Base-by-base conservation (phyloP, 2,329 filamentous ascomycete species). In the Trichoderma hamatum region DNA sequence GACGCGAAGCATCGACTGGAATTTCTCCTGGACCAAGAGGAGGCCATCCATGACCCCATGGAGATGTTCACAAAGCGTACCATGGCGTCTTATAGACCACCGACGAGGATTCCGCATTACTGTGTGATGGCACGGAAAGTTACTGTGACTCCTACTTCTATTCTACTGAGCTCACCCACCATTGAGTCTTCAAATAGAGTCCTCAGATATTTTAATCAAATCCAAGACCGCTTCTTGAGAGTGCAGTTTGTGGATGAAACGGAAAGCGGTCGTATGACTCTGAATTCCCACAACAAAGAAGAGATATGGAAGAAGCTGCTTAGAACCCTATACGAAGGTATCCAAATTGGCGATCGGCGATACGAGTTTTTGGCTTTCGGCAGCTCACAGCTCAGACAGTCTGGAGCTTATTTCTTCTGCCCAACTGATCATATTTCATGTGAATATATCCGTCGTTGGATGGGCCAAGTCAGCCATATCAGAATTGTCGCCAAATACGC, bases 301-400 rank as follows among this genome's bases (percentile, higher is more conserved):
- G 87, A 92, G 67, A 77, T 97, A 0, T 97, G 92, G 78, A 88
- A 88, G 30, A 87, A 93, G 14, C 85, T 97, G 24, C 88, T 88
- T 71, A 86, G 90, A 59, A 87, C 90, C 0, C 82, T 98, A 75
- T 84, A 82, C 55, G 87, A 96, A 67, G 96, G 96, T 0, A 95
- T 99, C 72, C 84, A 84, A 0, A 89, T 99, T 61, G 96, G 93
- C 5, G 92, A 90, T 71, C 89, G 93, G 9, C 88, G 88, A 69
- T 99, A 94, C 78, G 87, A 95, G 73, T 98, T 98, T 72, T 86
- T 99, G 30, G 96, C 95, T 0, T 97, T 94, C 80, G 95, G 96
- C 0, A 98, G 96, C 78, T 97, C 96, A 0, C 96, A 99, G 74
- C 92, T 99, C 70, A 88, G 95, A 63, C 94, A 98, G 76, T 90